Evolutionary conservation across 1,284 basidiomycete species (phyloP).

Genomic region (Cutaneotrichosporon sp.): DNA sequence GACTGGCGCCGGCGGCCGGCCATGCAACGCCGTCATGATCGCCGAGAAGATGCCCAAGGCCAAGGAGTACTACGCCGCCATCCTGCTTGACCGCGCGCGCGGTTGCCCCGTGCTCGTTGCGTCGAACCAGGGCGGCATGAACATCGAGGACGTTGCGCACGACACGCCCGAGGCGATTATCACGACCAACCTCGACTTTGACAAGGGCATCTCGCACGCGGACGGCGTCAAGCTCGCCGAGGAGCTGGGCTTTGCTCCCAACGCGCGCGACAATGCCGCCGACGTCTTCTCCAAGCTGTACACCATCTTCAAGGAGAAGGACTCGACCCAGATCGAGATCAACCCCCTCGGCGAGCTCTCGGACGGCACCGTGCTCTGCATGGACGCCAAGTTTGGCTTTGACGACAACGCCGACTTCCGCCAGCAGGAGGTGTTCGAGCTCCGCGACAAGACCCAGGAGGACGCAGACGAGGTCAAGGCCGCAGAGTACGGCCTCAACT

Average conservation of each 20-base stretch:
- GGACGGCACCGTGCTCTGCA: conserved; percentile 93
- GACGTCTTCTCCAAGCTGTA: conserved; percentile 93
- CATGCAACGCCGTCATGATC: conserved; percentile 98
- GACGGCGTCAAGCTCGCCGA: conserved; percentile 75
- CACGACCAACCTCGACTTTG: conserved; percentile 86
- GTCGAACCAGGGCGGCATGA: conserved; percentile 92
- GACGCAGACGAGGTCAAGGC: conserved; percentile 94
- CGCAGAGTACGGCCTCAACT: conserved; percentile 80
- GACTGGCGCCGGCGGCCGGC: conserved; percentile 83
- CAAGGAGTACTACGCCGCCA: conserved; percentile 97
- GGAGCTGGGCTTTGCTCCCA: conserved; percentile 79
- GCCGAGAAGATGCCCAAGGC: conserved; percentile 88
- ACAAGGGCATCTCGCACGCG: conserved; percentile 70
- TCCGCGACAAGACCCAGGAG: conserved; percentile 92
- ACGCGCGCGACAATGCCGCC: conserved; percentile 74
- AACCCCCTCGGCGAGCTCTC: conserved; percentile 95
- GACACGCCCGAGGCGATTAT: conserved; percentile 94
- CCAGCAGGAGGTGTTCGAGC: conserved; percentile 80
- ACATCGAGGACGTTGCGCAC: conserved; percentile 99
- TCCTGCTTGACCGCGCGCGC: conserved; percentile 88
- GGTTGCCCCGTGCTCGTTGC: conserved; percentile 90
- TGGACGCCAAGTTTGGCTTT: conserved; percentile 99
- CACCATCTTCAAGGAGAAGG: conserved; percentile 97
- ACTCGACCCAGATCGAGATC: conserved; percentile 99
- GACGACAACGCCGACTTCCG: conserved; percentile 99